A percentile compares a stretch with the other conserved stretches of the same genome.
Conservation (phyloP, 2,329 filamentous ascomycete genomes). For the Diplocarpon mali region DNA sequence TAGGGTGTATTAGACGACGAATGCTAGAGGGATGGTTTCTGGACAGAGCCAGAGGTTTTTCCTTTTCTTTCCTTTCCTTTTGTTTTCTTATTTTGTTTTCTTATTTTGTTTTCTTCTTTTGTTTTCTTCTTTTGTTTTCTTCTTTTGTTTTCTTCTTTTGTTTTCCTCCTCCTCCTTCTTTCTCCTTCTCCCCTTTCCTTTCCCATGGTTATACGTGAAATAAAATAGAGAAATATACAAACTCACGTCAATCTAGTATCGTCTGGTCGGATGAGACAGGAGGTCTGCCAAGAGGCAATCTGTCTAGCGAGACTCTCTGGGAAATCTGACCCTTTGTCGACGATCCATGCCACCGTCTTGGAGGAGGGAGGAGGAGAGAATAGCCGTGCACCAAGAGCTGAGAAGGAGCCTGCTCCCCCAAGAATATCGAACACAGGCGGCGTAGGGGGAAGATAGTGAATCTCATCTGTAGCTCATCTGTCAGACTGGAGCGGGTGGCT, state of each 20-base stretch:
- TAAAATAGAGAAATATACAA: not conserved
- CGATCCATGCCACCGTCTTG: slow-evolving; percentile 71
- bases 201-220: too few species aligned
- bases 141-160: too few species aligned
- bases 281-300: slow-evolving; percentile 67
- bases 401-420: slow-evolving; percentile 83
- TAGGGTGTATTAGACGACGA: slow-evolving; percentile 41
- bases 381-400: slow-evolving; percentile 77
- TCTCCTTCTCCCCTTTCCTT: too few species aligned
- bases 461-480: slow-evolving; percentile 57
- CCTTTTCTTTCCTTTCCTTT: too few species aligned
- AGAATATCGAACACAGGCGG: slow-evolving; percentile 63
- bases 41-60: too few species aligned
- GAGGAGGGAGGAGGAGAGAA: slow-evolving; percentile 61
- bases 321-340: slow-evolving; percentile 85
- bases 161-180: too few species aligned
- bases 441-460: slow-evolving; percentile 66
- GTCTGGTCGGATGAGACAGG: slow-evolving; percentile 36
- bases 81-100: too few species aligned
- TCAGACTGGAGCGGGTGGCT: slow-evolving; percentile 1
- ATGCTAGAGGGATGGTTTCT: slow-evolving; percentile 37
- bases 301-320: slow-evolving; percentile 50
- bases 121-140: too few species aligned
- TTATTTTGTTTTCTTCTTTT: too few species aligned
- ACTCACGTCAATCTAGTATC: not conserved